Conservation (phyloP, 1,284 basidiomycete genomes). For the Mycosarcoma maydis region DNA sequence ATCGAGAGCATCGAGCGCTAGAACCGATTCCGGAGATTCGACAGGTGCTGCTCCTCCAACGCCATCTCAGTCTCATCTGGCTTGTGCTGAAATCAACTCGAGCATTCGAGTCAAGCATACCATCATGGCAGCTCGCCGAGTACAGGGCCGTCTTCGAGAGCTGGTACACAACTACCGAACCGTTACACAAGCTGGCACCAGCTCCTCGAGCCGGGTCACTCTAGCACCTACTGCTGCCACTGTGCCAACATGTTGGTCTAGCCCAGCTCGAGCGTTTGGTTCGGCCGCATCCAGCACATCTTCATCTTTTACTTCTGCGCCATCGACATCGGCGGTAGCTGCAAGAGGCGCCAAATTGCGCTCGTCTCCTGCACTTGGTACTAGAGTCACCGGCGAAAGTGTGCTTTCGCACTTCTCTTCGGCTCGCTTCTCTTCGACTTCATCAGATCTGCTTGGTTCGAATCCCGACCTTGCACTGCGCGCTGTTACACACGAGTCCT, state of each 20-base stretch:
- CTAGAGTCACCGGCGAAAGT: conserved; percentile 19
- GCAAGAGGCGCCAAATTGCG: conserved; percentile 9
- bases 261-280: conserved; percentile 12
- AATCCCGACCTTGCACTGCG: conserved; percentile 49
- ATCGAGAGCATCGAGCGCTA: too few species aligned
- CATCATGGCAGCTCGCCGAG: conserved; percentile 31
- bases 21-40: neutral
- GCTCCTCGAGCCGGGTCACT: conserved; percentile 11
- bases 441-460: conserved; percentile 39
- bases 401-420: conserved; percentile 46
- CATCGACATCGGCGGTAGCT: conserved; percentile 16
- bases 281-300: conserved; percentile 27
- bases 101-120: neutral
- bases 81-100: neutral
- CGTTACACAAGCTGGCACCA: neutral
- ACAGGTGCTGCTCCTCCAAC: too few species aligned
- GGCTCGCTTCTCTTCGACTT: conserved; percentile 28
- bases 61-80: too few species aligned
- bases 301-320: conserved; percentile 21
- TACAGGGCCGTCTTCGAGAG: conserved; percentile 15
- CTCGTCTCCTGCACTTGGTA: conserved; percentile 26
- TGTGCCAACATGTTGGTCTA: conserved; percentile 5
- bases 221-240: neutral
- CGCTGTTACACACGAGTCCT: conserved; percentile 63
- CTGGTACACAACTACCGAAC: conserved; percentile 7